Conservation (phyloP, 140 eudicot species). For the Oenanthe javanica region DNA sequence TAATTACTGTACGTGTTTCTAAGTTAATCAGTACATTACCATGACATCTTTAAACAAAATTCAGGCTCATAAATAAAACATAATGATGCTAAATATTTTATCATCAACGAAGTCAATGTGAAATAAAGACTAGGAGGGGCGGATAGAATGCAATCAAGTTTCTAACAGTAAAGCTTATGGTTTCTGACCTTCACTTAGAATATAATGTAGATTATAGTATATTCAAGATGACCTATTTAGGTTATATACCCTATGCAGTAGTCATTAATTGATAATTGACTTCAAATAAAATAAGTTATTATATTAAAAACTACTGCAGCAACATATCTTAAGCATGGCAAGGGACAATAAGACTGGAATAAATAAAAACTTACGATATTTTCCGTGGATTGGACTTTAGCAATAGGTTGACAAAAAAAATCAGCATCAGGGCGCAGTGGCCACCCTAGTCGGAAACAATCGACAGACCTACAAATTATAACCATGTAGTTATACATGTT, state of each 20-base stretch:
- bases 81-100: not conserved
- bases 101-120: not conserved
- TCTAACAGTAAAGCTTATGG: not conserved
- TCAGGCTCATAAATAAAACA: not conserved
- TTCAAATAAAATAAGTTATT: not conserved
- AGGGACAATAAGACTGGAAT: not conserved
- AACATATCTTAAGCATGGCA: not conserved
- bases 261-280: not conserved
- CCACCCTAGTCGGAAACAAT: conserved; percentile 92
- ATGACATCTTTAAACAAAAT: not conserved
- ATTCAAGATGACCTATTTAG: not conserved
- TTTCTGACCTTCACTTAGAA: not conserved
- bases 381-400: conserved; percentile 10
- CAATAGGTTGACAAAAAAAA: conserved; percentile 50
- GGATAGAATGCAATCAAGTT: not conserved
- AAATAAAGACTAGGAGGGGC: not conserved
- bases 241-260: not conserved
- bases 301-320: not conserved
- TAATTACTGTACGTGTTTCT: not conserved
- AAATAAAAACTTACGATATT: conserved; percentile 31
- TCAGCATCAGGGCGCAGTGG: conserved; percentile 75
- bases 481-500: conserved; percentile 2
- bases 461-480: conserved; percentile 60
- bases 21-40: not conserved
- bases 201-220: not conserved